These are phyloP conservation scores for Xylaria sp. DNA, from an alignment of 2,329 filamentous ascomycete species.

Conservation along the genomic window DNA sequence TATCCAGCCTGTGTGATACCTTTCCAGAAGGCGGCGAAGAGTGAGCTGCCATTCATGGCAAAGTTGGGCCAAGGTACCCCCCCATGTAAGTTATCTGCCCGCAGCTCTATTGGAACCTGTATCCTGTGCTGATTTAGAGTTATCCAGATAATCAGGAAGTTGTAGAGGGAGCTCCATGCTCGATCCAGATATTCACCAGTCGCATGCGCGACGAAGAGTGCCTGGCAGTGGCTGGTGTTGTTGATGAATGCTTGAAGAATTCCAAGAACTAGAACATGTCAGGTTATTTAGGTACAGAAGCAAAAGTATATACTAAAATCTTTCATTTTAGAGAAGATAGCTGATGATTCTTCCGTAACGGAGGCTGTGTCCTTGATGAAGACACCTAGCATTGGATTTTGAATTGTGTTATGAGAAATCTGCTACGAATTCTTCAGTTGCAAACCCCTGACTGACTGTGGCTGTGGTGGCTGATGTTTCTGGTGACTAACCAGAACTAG, in stretches of 20 bases:
- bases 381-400: background rate
- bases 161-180: constrained; percentile 1
- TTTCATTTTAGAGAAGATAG: background rate
- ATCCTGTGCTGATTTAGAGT: background rate
- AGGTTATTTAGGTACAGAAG: too few relatives aligned
- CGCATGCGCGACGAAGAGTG: constrained; percentile 8
- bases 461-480: background rate
- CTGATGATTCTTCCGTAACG: background rate
- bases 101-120: background rate
- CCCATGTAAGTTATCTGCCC: background rate
- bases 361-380: background rate
- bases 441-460: too few relatives aligned
- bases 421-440: too few relatives aligned
- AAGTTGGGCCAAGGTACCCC: background rate
- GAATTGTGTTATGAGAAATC: too few relatives aligned
- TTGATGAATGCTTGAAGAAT: background rate
- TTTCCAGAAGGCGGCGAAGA: background rate
- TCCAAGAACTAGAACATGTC: background rate
- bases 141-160: background rate
- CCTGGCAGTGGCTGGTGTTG: background rate
- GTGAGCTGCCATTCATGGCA: background rate
- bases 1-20: constrained; percentile 5
- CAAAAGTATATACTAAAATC: background rate
- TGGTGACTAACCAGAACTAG: background rate
- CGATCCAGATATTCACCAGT: constrained; percentile 7